Evolutionary conservation across 805 yeast genomes (phyloP).

Genomic region (Middelhovenomyces tepae): DNA sequence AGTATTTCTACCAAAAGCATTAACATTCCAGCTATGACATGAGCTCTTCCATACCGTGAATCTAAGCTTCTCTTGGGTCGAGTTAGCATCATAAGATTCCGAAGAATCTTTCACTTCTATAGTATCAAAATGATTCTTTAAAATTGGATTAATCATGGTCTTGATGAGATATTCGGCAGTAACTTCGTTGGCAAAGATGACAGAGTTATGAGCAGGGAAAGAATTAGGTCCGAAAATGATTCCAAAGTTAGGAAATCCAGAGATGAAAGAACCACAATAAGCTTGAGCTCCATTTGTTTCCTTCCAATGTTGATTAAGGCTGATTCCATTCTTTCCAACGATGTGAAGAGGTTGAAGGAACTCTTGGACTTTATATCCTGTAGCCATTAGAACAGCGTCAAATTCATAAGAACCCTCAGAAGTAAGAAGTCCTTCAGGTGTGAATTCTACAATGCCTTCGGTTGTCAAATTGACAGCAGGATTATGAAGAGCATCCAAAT

Average conservation of each 20-base stretch:
- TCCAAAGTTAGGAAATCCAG: slow-evolving; percentile 18
- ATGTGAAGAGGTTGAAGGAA: slow-evolving; percentile 12
- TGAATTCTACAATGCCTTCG: slow-evolving; percentile 9
- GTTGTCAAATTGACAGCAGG: slow-evolving; percentile 9
- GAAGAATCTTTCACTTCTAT: slow-evolving; percentile 12
- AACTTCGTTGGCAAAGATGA: slow-evolving; percentile 13
- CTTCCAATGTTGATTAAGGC: slow-evolving; percentile 11
- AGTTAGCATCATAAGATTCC: slow-evolving; percentile 8
- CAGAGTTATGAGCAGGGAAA: slow-evolving; percentile 15
- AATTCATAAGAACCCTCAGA: slow-evolving; percentile 8
- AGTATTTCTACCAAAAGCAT: slow-evolving; percentile 11
- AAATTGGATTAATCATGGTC: slow-evolving; percentile 10
- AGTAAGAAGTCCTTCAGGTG: slow-evolving; percentile 8
- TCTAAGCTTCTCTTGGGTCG: slow-evolving; percentile 4
- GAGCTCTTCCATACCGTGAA: slow-evolving; percentile 10
- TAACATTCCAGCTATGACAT: slow-evolving; percentile 13
- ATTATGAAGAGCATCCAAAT: slow-evolving; percentile 10
- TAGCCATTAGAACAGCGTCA: slow-evolving; percentile 11
- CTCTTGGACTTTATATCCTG: slow-evolving; percentile 15
- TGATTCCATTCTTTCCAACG: slow-evolving; percentile 10
- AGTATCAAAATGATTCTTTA: slow-evolving; percentile 4
- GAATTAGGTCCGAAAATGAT: slow-evolving; percentile 16
- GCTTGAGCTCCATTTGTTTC: slow-evolving; percentile 16
- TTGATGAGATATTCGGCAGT: slow-evolving; percentile 12
- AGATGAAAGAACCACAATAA: slow-evolving; percentile 13